These are phyloP conservation scores for Tuber magnatum DNA, from an alignment of 495 filamentous ascomycete species.

Conservation along the genomic window DNA sequence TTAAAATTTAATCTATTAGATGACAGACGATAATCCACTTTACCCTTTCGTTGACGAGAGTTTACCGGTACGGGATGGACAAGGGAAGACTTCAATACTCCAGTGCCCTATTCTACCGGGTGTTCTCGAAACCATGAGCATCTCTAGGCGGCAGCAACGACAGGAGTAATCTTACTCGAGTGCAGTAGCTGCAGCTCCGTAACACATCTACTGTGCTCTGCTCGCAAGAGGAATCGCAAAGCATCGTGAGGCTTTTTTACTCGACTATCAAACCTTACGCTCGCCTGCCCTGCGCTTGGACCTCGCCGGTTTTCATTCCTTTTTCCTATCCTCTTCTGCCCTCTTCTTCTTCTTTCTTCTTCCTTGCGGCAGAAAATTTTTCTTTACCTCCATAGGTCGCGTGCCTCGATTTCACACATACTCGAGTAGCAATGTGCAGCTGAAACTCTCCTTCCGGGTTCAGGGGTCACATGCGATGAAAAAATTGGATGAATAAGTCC, in stretches of 20 bases:
- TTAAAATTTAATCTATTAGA: not conserved
- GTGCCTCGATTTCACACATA: constrained; percentile 32
- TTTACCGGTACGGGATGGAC: not conserved
- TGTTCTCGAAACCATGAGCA: constrained; percentile 5
- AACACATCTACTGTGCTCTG: constrained; percentile 8
- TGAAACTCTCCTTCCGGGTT: constrained; percentile 20
- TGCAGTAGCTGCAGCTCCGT: not conserved
- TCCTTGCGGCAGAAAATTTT: not conserved
- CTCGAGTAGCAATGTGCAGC: constrained; percentile 30
- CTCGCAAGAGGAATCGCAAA: constrained; percentile 24
- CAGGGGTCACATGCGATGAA: constrained; percentile 32
- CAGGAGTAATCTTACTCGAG: constrained; percentile 11
- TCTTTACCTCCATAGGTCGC: constrained; percentile 5
- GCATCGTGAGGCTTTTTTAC: constrained; percentile 25
- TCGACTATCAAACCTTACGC: constrained; percentile 17
- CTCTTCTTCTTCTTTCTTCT: not conserved
- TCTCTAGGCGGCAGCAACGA: constrained; percentile 18
- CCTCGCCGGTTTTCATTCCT: constrained; percentile 11
- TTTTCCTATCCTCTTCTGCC: not conserved
- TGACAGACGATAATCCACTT: not conserved
- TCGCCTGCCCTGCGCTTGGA: constrained; percentile 30
- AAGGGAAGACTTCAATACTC: not conserved
- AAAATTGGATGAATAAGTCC: constrained; percentile 20
- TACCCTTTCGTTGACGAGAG: not conserved
- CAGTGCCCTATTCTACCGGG: not conserved